A percentile compares a stretch with the other conserved stretches of the same genome.
Evolutionary conservation across 345 rosid genomes (phyloP).

Genomic region (Syzygium aqueum): DNA sequence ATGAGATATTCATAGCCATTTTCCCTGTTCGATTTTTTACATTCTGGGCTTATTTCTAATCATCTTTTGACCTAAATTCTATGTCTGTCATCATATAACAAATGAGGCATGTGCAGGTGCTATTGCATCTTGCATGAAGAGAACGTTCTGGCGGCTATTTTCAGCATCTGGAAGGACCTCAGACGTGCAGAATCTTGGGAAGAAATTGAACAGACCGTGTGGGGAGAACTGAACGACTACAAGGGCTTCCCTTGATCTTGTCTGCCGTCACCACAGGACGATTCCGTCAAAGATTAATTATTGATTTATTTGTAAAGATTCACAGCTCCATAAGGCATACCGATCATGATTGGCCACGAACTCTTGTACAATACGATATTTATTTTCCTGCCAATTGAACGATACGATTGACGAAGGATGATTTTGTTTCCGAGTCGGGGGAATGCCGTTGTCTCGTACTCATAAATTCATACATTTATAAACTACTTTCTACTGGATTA

Average conservation of each 20-base stretch:
- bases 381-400: not conserved
- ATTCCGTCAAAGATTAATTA: not conserved
- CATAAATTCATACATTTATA: not conserved
- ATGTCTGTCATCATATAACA: not conserved
- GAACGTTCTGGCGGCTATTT: conserved; percentile 76
- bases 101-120: conserved; percentile 43
- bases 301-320: not conserved
- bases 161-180: conserved; percentile 68
- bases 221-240: conserved; percentile 69
- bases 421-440: not conserved
- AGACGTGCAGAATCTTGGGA: conserved; percentile 65
- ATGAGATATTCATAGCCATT: not conserved
- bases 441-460: not conserved
- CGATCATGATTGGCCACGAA: not conserved
- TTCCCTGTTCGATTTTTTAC: not conserved
- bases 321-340: not conserved
- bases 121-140: conserved; percentile 85
- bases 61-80: not conserved
- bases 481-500: not conserved
- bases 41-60: not conserved
- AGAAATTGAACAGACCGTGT: conserved; percentile 66
- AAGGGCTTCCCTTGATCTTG: not conserved
- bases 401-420: not conserved
- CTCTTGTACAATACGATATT: not conserved
- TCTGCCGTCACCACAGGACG: not conserved